These are phyloP conservation scores for Saccharomycopsis capsularis DNA, from an alignment of 805 yeast genomes.

Conservation along the genomic window DNA sequence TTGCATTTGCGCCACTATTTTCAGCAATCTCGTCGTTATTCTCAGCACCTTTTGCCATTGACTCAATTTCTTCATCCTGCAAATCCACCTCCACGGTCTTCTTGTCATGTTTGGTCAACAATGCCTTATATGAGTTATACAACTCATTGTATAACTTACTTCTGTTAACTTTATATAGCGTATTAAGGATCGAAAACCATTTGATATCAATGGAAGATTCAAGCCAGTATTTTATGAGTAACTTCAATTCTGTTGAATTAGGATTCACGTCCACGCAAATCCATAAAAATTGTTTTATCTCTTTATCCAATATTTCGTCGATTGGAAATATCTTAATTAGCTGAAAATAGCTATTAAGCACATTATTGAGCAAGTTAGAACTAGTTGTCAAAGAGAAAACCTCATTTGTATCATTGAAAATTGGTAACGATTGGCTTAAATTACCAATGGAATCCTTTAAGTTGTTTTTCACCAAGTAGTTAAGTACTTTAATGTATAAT, in stretches of 20 bases:
- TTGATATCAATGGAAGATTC: constrained; percentile 39
- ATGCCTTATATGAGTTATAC: constrained; percentile 35
- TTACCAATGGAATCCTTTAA: constrained; percentile 25
- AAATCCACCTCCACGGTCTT: constrained; percentile 32
- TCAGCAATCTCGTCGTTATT: constrained; percentile 23
- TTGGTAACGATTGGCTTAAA: constrained; percentile 27
- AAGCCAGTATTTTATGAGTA: constrained; percentile 54
- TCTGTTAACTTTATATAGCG: constrained; percentile 40
- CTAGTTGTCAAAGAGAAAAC: constrained; percentile 43
- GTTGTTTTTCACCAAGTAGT: constrained; percentile 30
- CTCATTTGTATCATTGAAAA: constrained; percentile 35
- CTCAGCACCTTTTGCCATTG: constrained; percentile 31
- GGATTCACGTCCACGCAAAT: constrained; percentile 43
- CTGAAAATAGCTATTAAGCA: constrained; percentile 53
- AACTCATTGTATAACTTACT: constrained; percentile 36
- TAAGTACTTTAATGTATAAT: constrained; percentile 29
- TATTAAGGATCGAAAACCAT: constrained; percentile 56
- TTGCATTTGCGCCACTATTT: constrained; percentile 16
- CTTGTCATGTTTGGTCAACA: constrained; percentile 32
- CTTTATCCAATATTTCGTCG: constrained; percentile 36
- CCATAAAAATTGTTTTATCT: constrained; percentile 55
- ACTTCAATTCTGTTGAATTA: constrained; percentile 35
- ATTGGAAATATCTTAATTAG: constrained; percentile 46
- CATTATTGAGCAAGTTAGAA: constrained; percentile 33
- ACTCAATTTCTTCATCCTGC: constrained; percentile 42